phyloP scores from a whole-genome alignment of 108 stramenopile species.

The Hondaea fermentalgiana region DNA sequence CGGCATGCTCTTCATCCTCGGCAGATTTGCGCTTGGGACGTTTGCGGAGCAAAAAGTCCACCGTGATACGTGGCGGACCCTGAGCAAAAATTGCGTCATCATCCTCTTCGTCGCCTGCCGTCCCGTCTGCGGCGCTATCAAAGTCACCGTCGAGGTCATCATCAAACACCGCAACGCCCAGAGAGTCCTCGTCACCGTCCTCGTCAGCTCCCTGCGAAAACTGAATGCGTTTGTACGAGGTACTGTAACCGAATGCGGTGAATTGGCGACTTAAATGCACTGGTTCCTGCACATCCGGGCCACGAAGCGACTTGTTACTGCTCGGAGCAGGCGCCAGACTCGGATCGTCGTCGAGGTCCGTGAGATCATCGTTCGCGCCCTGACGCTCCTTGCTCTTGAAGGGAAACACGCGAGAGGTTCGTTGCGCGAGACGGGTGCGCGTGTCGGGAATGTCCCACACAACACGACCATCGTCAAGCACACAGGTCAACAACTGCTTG shows the following conservation, averaged over 20 bases:
- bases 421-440: not conserved
- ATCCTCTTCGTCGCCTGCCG: not conserved
- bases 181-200: not conserved
- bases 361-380: not conserved
- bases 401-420: not conserved
- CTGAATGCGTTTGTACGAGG: slow-evolving; percentile 16
- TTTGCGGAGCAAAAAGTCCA: not conserved
- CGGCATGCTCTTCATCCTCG: not conserved
- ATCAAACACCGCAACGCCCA: not conserved
- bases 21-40: not conserved
- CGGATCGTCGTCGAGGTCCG: not conserved
- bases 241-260: not conserved
- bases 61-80: not conserved
- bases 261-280: not conserved
- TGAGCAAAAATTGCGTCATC: not conserved
- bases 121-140: not conserved
- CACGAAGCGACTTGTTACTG: not conserved
- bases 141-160: not conserved
- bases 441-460: not conserved
- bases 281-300: not conserved
- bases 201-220: not conserved
- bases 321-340: not conserved
- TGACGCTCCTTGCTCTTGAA: slow-evolving; percentile 16
- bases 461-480: not conserved
- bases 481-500: not conserved